These are phyloP conservation scores for Dorcoceras hygrometricum DNA, from an alignment of 257 asterid species.

Conservation along the genomic window DNA sequence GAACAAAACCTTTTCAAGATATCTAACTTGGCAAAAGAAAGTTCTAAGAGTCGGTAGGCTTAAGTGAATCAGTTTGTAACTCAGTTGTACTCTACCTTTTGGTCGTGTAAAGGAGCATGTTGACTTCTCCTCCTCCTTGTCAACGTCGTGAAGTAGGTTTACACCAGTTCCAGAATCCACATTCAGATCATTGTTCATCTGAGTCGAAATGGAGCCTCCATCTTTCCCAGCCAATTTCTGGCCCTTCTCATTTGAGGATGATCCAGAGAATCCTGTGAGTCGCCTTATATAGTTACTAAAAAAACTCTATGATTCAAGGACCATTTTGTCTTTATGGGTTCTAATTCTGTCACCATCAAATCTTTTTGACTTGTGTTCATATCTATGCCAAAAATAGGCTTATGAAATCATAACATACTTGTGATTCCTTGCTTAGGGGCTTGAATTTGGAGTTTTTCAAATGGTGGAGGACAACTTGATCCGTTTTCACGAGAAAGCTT, in stretches of 20 bases:
- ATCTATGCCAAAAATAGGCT: not conserved
- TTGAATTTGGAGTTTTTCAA: constrained; percentile 68
- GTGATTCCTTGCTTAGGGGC: constrained; percentile 32
- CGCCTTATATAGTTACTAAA: constrained; percentile 8
- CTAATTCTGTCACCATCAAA: constrained; percentile 2
- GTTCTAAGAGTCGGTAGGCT: not conserved
- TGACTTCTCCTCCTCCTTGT: constrained; percentile 44
- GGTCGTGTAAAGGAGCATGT: constrained; percentile 50
- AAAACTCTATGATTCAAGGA: not conserved
- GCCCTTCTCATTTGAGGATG: constrained; percentile 35
- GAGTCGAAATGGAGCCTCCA: constrained; percentile 37
- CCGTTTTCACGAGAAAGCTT: constrained; percentile 49
- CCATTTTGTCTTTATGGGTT: not conserved
- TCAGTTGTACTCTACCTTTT: constrained; percentile 45
- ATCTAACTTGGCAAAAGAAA: not conserved
- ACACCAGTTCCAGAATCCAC: constrained; percentile 28
- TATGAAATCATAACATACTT: not conserved
- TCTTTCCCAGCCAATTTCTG: constrained; percentile 36
- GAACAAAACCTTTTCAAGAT: not conserved
- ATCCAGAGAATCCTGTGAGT: constrained; percentile 34
- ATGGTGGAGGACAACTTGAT: constrained; percentile 65
- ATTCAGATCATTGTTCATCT: constrained; percentile 31
- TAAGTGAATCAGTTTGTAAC: not conserved
- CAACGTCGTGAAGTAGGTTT: constrained; percentile 33
- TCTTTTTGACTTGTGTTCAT: not conserved